Conservation (phyloP, 176 grass and related monocot species). For the Panicum miliaceum region DNA sequence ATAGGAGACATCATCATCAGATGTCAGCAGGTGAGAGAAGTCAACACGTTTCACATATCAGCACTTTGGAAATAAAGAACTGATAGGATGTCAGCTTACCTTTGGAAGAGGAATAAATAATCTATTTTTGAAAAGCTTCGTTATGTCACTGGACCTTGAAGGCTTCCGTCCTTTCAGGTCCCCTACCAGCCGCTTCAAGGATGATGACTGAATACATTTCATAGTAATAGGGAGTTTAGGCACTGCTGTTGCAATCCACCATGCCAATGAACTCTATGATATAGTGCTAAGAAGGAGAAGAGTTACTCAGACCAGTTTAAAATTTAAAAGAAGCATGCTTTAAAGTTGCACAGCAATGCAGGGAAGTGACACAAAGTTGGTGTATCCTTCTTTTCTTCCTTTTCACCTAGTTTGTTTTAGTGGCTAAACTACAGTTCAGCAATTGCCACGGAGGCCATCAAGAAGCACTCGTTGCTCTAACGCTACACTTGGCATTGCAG, state of each 20-base stretch:
- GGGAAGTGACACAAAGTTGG: background rate
- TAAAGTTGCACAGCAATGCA: background rate
- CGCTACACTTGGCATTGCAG: background rate
- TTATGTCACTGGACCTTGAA: constrained; percentile 63
- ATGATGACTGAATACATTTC: constrained; percentile 54
- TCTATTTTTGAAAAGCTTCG: constrained; percentile 75
- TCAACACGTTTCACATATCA: constrained; percentile 19
- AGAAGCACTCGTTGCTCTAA: background rate
- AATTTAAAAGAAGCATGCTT: constrained; percentile 9
- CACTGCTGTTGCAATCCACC: background rate
- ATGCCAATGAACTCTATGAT: constrained; percentile 3
- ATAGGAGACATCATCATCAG: constrained; percentile 7
- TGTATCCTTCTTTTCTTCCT: background rate
- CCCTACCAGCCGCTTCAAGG: constrained; percentile 63
- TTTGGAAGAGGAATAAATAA: constrained; percentile 82
- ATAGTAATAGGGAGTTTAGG: background rate
- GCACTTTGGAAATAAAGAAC: constrained; percentile 15
- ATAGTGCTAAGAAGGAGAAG: constrained; percentile 9
- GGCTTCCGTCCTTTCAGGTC: constrained; percentile 52
- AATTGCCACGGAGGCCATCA: constrained; percentile 8
- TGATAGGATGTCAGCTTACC: constrained; percentile 42
- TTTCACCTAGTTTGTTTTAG: background rate
- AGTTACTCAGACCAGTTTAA: constrained; percentile 8
- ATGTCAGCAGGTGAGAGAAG: constrained; percentile 11
- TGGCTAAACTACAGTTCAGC: constrained; percentile 13